Evolutionary conservation across 2,329 filamentous ascomycete genomes (phyloP).

Genomic region (Colletotrichum incanum): DNA sequence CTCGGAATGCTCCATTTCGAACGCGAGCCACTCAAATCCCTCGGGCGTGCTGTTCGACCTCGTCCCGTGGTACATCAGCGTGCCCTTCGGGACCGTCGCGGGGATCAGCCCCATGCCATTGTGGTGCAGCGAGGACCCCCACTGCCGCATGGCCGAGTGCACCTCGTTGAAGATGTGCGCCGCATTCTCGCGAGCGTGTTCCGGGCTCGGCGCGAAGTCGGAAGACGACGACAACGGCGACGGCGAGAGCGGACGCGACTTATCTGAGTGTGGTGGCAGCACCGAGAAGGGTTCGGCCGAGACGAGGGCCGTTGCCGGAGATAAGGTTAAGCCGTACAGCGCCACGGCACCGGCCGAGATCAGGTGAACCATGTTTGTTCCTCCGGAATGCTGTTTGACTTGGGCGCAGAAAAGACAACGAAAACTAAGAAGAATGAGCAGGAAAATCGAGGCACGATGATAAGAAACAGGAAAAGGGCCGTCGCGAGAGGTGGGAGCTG

Average conservation of each 20-base stretch:
- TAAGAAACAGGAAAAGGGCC: not conserved
- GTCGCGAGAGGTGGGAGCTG: not conserved
- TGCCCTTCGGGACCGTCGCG: slow-evolving; percentile 75
- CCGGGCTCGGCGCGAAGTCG: slow-evolving; percentile 51
- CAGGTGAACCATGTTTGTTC: not conserved
- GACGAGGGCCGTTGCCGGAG: slow-evolving; percentile 5
- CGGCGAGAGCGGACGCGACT: not conserved
- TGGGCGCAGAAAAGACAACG: not conserved
- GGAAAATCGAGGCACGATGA: not conserved
- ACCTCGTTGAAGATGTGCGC: slow-evolving; percentile 81
- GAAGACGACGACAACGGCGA: not conserved
- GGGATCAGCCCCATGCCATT: slow-evolving; percentile 83
- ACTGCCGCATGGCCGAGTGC: slow-evolving; percentile 81
- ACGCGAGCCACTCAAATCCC: slow-evolving; percentile 80
- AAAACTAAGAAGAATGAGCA: not conserved
- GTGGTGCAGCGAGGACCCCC: slow-evolving; percentile 80
- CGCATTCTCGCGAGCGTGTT: slow-evolving; percentile 65
- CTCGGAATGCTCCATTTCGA: slow-evolving; percentile 82
- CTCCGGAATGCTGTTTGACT: not conserved
- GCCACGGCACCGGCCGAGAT: slow-evolving; percentile 25
- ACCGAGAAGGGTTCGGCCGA: slow-evolving; percentile 32
- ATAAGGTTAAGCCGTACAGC: slow-evolving; percentile 11
- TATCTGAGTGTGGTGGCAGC: not conserved
- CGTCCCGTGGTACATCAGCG: slow-evolving; percentile 78
- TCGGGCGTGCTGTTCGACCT: slow-evolving; percentile 60